These are phyloP conservation scores for Diaporthe destruens DNA, from an alignment of 2,329 filamentous ascomycete genomes.

Conservation along the genomic window DNA sequence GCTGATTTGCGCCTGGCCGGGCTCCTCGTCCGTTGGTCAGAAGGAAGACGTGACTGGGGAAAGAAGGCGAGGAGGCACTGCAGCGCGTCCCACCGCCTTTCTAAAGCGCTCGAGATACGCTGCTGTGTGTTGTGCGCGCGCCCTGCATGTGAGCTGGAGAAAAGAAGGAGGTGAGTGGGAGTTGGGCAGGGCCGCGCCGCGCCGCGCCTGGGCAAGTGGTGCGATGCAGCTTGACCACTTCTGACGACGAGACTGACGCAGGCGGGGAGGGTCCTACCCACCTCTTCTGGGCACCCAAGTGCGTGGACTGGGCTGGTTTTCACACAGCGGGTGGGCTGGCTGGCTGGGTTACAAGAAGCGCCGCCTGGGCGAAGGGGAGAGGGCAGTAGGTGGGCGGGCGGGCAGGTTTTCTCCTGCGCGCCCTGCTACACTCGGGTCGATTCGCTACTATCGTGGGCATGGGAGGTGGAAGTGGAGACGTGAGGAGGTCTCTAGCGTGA, in stretches of 20 bases:
- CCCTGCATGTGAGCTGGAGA: not conserved
- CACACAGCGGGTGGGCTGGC: not conserved
- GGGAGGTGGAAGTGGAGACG: constrained; percentile 4
- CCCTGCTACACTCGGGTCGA: not conserved
- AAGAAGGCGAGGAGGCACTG: not conserved
- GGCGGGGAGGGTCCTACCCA: not conserved
- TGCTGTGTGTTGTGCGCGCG: not conserved
- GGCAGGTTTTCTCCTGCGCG: not conserved
- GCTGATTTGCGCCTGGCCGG: not conserved
- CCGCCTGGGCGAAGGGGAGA: not conserved
- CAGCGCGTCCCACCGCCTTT: not conserved
- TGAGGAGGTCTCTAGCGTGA: constrained; percentile 34
- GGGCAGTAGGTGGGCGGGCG: not conserved
- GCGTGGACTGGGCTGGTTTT: not conserved
- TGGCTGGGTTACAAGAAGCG: not conserved
- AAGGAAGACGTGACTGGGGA: no score
- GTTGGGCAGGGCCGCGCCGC: not conserved
- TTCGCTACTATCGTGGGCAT: not conserved
- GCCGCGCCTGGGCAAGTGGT: not conserved
- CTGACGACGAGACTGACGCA: not conserved
- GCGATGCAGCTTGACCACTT: not conserved
- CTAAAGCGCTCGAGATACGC: not conserved
- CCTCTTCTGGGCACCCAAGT: not conserved
- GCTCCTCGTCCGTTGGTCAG: not conserved
- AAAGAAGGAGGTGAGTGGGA: no score